A percentile compares a stretch with the other conserved stretches of the same genome.
These are phyloP conservation scores for Lactarius vividus DNA, from an alignment of 768 basidiomycete genomes.

Conservation along the genomic window DNA sequence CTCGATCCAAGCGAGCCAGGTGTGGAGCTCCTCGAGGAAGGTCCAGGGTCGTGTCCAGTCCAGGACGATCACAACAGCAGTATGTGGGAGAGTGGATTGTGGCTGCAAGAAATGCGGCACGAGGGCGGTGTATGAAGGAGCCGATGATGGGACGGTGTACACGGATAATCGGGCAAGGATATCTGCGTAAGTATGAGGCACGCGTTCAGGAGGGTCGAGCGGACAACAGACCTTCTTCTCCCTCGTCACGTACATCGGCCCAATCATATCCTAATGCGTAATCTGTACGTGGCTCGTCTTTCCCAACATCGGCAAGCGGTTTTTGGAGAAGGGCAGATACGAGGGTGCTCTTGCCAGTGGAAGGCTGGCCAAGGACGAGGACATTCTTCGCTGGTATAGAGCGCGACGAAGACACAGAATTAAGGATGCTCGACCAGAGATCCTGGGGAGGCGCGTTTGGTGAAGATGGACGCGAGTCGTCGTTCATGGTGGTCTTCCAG, in stretches of 20 bases:
- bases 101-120: constrained; percentile 80
- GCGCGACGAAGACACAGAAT: constrained; percentile 78
- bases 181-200: constrained; percentile 46
- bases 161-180: constrained; percentile 86
- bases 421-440: constrained; percentile 90
- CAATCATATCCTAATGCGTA: constrained; percentile 93
- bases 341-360: constrained; percentile 75
- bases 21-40: constrained; percentile 80
- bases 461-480: constrained; percentile 56
- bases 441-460: constrained; percentile 76
- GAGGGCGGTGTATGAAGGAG: constrained; percentile 65
- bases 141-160: constrained; percentile 83
- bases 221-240: constrained; percentile 75
- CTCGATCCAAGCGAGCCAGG: constrained; percentile 87
- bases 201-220: not conserved
- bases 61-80: constrained; percentile 77
- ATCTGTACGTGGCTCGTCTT: constrained; percentile 61
- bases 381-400: constrained; percentile 86
- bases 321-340: constrained; percentile 72
- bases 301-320: constrained; percentile 50
- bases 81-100: constrained; percentile 60
- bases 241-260: constrained; percentile 87
- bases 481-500: constrained; percentile 17
- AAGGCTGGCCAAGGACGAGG: constrained; percentile 76
- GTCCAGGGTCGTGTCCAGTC: constrained; percentile 97